These are phyloP conservation scores for Sphaerulina musiva DNA, from an alignment of 2,329 filamentous ascomycete genomes.

Conservation along the genomic window DNA sequence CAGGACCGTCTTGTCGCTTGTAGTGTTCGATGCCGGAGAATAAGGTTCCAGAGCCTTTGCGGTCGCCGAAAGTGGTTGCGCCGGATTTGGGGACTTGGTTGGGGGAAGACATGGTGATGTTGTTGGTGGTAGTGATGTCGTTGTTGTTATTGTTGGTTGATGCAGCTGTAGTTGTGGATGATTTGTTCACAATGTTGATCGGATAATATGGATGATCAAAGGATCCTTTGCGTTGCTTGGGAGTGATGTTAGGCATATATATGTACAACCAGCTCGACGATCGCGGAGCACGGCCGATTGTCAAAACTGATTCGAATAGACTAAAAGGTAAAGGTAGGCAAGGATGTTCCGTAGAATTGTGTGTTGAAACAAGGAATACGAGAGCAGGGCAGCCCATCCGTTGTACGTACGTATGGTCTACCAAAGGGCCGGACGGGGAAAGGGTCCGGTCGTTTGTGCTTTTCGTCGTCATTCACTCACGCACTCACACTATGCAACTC, in stretches of 20 bases:
- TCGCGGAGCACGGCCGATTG: too few relatives aligned
- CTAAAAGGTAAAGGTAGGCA: neutral
- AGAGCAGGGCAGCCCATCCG: too few relatives aligned
- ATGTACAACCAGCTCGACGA: neutral
- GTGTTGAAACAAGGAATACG: too few relatives aligned
- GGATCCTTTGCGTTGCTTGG: neutral
- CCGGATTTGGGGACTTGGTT: constrained; percentile 13
- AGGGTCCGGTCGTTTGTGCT: too few relatives aligned
- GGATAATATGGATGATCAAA: neutral
- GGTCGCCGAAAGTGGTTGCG: constrained; percentile 13
- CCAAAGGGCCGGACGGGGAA: neutral
- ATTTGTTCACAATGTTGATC: neutral
- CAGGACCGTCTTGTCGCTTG: constrained; percentile 9
- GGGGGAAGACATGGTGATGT: constrained; percentile 4
- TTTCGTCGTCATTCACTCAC: too few relatives aligned
- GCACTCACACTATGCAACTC: too few relatives aligned
- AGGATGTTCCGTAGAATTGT: neutral
- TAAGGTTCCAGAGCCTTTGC: constrained; percentile 8
- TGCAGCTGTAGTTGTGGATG: neutral
- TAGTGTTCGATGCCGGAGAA: constrained; percentile 16
- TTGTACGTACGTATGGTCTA: neutral
- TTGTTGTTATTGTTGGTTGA: neutral
- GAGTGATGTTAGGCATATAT: neutral
- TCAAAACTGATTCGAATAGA: neutral
- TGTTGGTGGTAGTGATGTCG: neutral